Conservation (phyloP, 2,329 filamentous ascomycete species). For the Xylariomycetidae sp. region DNA sequence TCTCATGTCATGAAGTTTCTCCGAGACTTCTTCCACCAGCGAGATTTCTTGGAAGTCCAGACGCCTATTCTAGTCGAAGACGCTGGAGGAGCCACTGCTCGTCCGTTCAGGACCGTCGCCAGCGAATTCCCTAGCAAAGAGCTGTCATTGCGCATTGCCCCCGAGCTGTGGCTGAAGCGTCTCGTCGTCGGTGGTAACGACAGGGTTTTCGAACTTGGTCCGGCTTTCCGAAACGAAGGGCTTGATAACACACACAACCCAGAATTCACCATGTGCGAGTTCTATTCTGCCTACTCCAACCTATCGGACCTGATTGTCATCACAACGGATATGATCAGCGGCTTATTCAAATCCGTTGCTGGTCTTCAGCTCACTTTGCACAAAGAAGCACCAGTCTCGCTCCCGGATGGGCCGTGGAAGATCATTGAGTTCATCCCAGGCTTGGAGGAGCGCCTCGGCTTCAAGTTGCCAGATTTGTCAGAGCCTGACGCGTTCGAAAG, state of each 20-base stretch:
- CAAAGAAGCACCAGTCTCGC: slow-evolving; percentile 41
- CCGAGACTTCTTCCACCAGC: slow-evolving; percentile 66
- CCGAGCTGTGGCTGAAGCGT: slow-evolving; percentile 92
- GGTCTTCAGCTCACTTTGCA: slow-evolving; percentile 39
- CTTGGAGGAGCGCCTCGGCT: slow-evolving; percentile 64
- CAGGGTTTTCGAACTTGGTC: slow-evolving; percentile 87
- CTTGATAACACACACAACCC: slow-evolving; percentile 91
- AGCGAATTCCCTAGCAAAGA: slow-evolving; percentile 69
- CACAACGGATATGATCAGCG: slow-evolving; percentile 67
- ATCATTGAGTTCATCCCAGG: slow-evolving; percentile 78
- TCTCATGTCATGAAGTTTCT: slow-evolving; percentile 70
- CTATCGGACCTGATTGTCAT: slow-evolving; percentile 68
- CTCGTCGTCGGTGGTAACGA: slow-evolving; percentile 86
- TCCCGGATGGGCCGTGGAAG: slow-evolving; percentile 53
- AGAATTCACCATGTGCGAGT: slow-evolving; percentile 96
- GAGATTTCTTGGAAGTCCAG: slow-evolving; percentile 78
- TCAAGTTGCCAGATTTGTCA: slow-evolving; percentile 60
- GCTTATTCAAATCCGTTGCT: slow-evolving; percentile 50
- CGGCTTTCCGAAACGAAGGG: slow-evolving; percentile 89
- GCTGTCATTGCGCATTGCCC: slow-evolving; percentile 80
- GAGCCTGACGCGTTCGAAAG: slow-evolving; percentile 51
- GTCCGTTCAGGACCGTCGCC: slow-evolving; percentile 77
- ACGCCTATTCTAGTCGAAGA: slow-evolving; percentile 81
- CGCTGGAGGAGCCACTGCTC: slow-evolving; percentile 82
- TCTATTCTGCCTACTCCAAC: slow-evolving; percentile 82